A percentile compares a stretch with the other conserved stretches of the same genome.
phyloP scores from a whole-genome alignment of 108 stramenopile genomes.

The Skeletonema costatum region DNA sequence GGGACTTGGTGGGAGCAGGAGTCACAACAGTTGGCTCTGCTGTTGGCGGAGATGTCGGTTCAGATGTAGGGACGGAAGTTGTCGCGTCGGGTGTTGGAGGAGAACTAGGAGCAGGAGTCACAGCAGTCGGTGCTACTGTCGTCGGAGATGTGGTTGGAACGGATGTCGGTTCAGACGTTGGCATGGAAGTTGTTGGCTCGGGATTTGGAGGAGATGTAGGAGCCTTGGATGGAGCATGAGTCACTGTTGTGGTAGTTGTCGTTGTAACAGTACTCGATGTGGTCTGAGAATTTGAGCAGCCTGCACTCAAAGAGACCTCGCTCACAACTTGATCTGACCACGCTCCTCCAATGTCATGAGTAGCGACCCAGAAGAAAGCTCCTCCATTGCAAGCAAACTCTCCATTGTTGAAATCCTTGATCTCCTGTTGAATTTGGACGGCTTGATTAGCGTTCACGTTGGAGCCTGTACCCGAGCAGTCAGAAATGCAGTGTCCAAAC shows the following conservation, averaged over 20 bases:
- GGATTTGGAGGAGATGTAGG: neutral
- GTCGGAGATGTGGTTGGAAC: no score
- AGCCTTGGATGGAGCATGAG: neutral
- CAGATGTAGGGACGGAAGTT: no score
- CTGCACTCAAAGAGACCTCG: constrained; percentile 7
- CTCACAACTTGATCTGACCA: constrained; percentile 40
- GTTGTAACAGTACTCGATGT: constrained; percentile 1
- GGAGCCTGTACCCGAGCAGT: constrained; percentile 43
- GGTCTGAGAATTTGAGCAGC: constrained; percentile 6
- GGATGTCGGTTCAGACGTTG: neutral
- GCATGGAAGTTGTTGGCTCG: neutral
- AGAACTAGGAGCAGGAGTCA: no score
- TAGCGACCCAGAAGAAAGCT: constrained; percentile 63
- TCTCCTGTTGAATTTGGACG: constrained; percentile 28
- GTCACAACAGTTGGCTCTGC: neutral
- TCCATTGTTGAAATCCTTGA: constrained; percentile 24
- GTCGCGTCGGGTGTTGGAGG: no score
- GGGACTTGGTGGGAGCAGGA: neutral
- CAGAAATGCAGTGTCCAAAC: constrained; percentile 62
- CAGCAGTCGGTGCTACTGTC: no score
- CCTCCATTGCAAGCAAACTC: constrained; percentile 55
- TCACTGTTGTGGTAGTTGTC: neutral
- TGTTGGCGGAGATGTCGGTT: neutral
- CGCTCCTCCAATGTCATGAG: constrained; percentile 41
- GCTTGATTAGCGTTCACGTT: constrained; percentile 46